Conservation (phyloP, 139 green algal genomes). For the Chlamydomonas sp. region DNA sequence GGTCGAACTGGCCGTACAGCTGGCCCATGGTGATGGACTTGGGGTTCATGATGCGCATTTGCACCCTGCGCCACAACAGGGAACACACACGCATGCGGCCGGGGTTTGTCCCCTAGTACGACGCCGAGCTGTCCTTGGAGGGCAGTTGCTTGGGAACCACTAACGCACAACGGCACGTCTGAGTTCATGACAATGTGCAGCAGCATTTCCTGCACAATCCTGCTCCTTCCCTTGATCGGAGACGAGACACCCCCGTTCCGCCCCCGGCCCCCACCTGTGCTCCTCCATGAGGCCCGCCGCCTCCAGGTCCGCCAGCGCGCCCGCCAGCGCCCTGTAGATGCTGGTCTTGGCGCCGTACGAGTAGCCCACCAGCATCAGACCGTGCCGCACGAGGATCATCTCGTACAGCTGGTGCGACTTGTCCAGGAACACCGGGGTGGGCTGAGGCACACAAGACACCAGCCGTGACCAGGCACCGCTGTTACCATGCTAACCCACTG, state of each 20-base stretch:
- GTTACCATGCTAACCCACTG: too few relatives aligned
- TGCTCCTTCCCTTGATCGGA: too few relatives aligned
- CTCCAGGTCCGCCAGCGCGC: conserved; percentile 64
- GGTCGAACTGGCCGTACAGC: conserved; percentile 85
- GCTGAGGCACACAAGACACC: conserved; percentile 5
- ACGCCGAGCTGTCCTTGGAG: too few relatives aligned
- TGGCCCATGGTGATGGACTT: conserved; percentile 83
- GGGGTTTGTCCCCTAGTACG: too few relatives aligned
- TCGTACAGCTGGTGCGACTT: conserved; percentile 88
- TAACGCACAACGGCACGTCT: too few relatives aligned
- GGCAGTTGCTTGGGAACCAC: too few relatives aligned
- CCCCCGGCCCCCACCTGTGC: conserved; percentile 46
- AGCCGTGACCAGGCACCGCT: not conserved
- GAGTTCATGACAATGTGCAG: too few relatives aligned
- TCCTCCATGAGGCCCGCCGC: conserved; percentile 58
- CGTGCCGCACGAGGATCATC: conserved; percentile 87
- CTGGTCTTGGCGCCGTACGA: conserved; percentile 75
- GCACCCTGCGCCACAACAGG: conserved; percentile 51
- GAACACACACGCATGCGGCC: not conserved
- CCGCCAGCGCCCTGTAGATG: conserved; percentile 67
- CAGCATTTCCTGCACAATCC: too few relatives aligned
- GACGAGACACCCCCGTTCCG: not conserved
- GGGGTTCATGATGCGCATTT: conserved; percentile 76
- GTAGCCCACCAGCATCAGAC: conserved; percentile 85
- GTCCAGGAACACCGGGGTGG: conserved; percentile 71